Evolutionary conservation across 495 filamentous ascomycete species (phyloP), one percentile per base, ranked within the genome.

Genomic region (Lepraria neglecta): DNA sequence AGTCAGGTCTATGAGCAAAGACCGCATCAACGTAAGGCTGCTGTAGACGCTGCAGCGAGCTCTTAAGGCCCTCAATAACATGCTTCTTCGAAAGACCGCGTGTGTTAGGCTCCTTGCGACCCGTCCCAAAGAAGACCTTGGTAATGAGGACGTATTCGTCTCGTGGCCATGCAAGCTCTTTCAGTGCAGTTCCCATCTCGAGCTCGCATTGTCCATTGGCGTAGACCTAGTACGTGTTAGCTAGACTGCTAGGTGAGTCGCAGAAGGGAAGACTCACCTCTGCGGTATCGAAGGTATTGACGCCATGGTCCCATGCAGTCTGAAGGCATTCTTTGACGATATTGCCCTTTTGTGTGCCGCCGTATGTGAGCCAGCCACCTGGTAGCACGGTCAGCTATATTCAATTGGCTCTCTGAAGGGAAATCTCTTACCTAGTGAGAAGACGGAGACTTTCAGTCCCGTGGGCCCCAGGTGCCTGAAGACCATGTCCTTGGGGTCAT

Each of bases 1-100:
- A 60, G 72, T 95, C 91, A 11, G 91, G 87, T 11, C 91, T 84
- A 71, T 96, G 91, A 5, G 90, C 90, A 70, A 89, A 92, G 63
- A 95, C 79, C 30, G 95, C 73, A 67, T 95, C 91, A 59, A 96
- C 78, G 60, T 80, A 80, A 27, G 84, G 81, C 6, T 91, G 82
- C 40, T 85, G 81, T 14, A 96, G 76, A 4, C 91, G 83, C 59
- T 81, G 69, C 15, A 96, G 78, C 0, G 84, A 84, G 5, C 78
- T 79, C 57, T 82, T 79, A 31, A 78, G 75, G 27, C 86, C 87
- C 76, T 92, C 89, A 64, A 91, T 73, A 45, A 92, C 78, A 75
- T 95, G 91, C 73, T 96, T 96, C 60, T 89, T 81, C 38, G 83
- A 87, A 19, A 96, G 80, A 4, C 91, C 91, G 62, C 79, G 75